Evolutionary conservation across 257 asterid species (phyloP).

Genomic region (Dorcoceras hygrometricum): DNA sequence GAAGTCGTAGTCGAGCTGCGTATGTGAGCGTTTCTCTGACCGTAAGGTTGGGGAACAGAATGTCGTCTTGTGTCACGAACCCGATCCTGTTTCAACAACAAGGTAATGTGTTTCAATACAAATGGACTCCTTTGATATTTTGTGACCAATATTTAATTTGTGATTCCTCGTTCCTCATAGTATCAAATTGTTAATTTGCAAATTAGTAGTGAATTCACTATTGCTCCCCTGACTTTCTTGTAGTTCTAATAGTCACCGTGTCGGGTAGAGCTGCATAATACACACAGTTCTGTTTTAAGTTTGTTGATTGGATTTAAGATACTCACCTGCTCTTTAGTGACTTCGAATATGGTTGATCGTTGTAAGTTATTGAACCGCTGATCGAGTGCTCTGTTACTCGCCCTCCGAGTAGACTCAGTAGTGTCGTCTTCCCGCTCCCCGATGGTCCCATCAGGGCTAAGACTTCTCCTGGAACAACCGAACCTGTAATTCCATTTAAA

Average conservation of each 20-base stretch:
- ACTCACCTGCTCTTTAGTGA: conserved; percentile 74
- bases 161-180: too few species aligned
- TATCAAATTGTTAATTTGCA: background rate
- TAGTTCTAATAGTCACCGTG: too few species aligned
- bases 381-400: conserved; percentile 44
- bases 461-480: conserved; percentile 89
- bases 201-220: background rate
- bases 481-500: conserved; percentile 73
- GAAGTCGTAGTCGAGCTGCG: conserved; percentile 83
- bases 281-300: background rate
- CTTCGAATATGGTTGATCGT: conserved; percentile 76
- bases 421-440: conserved; percentile 93
- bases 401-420: conserved; percentile 85
- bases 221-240: background rate
- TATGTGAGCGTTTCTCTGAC: conserved; percentile 76
- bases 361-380: conserved; percentile 72
- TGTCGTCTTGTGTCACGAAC: conserved; percentile 96
- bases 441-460: conserved; percentile 98
- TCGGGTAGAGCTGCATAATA: background rate
- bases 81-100: conserved; percentile 63
- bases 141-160: background rate
- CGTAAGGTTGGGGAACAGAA: conserved; percentile 92
- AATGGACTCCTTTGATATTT: background rate
- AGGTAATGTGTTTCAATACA: background rate
- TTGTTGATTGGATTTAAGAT: background rate